Evolutionary conservation across 148 eudicot species (phyloP), one percentile per base, ranked within the genome.

Genomic region (Arctostaphylos glauca): DNA sequence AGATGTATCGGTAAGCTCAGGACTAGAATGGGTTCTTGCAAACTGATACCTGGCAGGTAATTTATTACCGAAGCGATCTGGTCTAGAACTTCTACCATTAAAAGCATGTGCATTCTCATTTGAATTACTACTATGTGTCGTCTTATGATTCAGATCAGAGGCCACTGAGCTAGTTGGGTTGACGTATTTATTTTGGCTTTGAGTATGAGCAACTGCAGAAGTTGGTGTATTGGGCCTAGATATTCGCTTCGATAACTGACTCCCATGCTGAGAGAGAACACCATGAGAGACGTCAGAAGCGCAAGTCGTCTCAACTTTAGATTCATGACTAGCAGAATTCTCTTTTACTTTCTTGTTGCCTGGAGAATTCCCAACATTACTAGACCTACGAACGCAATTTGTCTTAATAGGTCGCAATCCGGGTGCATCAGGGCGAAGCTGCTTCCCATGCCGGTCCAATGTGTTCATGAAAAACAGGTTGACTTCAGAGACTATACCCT

Each of bases 391-490:
- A 38, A 68, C 54, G 62, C 76, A 75, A 56, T 81, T 77, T 43
- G 64, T 54, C 77, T 80, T 79, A 44, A 60, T 48, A 68, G 52
- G 79, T 78, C 58, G 73, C 58, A 80, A 60, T 50, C 50, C 68
- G 53, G 83, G 85, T 75, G 87, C 85, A 84, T 91, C 92, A 85
- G 89, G 91, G 54, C 88, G 88, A 59, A 56, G 79, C 52, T 89
- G 88, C 71, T 86, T 89, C 52, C 92, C 90, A 71, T 92, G 92
- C 81, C 94, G 84, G 46, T 92, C 83, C 90, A 86, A 86, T 68
- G 92, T 92, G 83, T 90, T 92, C 80, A 85, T 79, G 84, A 92
- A 92, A 81, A 90, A 90, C 55, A 83, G 91, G 78, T 85, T 84
- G 80, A 90, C 86, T 88, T 88, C 92, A 56, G 80, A 86, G 59